Percentiles rank a stretch among this genome's conserved stretches.
Evolutionary conservation across 2,329 filamentous ascomycete species (phyloP).

Genomic region (Microsporum ferrugineum): DNA sequence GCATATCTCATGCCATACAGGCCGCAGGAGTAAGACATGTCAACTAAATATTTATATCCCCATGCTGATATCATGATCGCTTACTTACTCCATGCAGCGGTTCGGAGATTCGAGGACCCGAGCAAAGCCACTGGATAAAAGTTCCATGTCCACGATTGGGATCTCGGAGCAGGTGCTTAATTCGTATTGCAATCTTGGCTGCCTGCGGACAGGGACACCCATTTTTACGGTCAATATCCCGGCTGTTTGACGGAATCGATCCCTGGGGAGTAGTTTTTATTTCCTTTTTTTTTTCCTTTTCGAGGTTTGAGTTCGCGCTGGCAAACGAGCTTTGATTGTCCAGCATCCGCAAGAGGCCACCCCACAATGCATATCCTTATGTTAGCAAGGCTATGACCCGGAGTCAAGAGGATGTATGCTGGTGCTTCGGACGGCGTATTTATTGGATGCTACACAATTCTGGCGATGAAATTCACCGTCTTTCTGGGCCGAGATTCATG

Average conservation of each 20-base stretch:
- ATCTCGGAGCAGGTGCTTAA: background rate
- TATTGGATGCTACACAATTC: background rate
- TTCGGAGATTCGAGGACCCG: background rate
- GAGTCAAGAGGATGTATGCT: background rate
- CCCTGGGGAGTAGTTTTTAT: background rate
- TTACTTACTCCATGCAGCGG: background rate
- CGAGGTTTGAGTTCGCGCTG: background rate
- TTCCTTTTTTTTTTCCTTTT: background rate
- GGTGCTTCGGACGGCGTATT: background rate
- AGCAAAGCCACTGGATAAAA: background rate
- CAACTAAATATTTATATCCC: background rate
- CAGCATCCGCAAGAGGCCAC: background rate
- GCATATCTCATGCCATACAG: background rate
- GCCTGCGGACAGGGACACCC: background rate
- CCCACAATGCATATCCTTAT: background rate
- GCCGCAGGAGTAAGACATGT: background rate
- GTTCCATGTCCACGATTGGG: background rate
- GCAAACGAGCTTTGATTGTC: background rate
- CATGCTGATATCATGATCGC: background rate
- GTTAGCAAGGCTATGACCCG: background rate
- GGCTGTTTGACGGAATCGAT: background rate
- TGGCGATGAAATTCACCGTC: background rate
- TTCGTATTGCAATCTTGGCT: background rate
- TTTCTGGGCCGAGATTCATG: slow-evolving; percentile 1
- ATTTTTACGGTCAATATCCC: background rate